phyloP scores from a whole-genome alignment of 768 basidiomycete species.

The Ramaria sp. region DNA sequence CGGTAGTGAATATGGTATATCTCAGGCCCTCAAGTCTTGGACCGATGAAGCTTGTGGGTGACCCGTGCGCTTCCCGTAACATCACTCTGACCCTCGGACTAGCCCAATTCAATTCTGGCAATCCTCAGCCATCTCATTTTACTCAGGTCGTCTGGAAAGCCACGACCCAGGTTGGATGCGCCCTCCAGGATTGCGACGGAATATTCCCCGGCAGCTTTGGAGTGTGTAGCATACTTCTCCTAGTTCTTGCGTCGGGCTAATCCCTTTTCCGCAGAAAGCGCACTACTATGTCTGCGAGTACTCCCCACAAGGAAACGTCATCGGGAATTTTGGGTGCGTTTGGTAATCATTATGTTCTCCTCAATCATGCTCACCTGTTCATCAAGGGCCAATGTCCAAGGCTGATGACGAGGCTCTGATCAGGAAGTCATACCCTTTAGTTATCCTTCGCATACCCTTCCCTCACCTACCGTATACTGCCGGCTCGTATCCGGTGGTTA shows the following conservation, averaged over 20 bases:
- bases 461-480: not conserved
- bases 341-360: not conserved
- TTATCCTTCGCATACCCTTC: not conserved
- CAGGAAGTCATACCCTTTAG: not conserved
- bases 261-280: slow-evolving; percentile 29
- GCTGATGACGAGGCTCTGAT: not conserved
- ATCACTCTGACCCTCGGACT: not conserved
- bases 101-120: slow-evolving; percentile 28
- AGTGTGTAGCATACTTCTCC: slow-evolving; percentile 25
- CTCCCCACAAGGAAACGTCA: slow-evolving; percentile 50
- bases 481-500: not conserved
- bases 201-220: slow-evolving; percentile 48
- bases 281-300: slow-evolving; percentile 66
- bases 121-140: slow-evolving; percentile 55
- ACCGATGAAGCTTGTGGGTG: slow-evolving; percentile 55
- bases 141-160: slow-evolving; percentile 73
- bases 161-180: slow-evolving; percentile 54
- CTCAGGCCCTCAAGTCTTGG: slow-evolving; percentile 47
- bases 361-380: not conserved
- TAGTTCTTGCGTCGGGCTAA: not conserved
- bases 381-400: slow-evolving; percentile 4
- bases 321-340: slow-evolving; percentile 47
- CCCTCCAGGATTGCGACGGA: slow-evolving; percentile 41
- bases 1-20: slow-evolving; percentile 39
- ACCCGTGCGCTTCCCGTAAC: not conserved